phyloP scores from a whole-genome alignment of 2,329 filamentous ascomycete genomes.

The Ophioceras dolichostomum region DNA sequence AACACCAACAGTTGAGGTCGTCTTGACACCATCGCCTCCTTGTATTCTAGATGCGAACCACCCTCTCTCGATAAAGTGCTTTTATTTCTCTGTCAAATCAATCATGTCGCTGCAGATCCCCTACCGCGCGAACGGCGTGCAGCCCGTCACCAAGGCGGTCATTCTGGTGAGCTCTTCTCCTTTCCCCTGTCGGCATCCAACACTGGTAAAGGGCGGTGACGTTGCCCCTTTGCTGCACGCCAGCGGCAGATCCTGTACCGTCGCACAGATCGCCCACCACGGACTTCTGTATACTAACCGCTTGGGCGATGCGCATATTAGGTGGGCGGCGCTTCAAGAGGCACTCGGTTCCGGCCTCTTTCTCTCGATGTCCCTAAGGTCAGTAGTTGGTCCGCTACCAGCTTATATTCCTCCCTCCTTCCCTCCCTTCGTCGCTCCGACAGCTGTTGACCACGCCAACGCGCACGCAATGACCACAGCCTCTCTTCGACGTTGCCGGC shows the following conservation, averaged over 20 bases:
- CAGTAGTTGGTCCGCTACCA: background rate
- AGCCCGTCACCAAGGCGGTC: conserved; percentile 74
- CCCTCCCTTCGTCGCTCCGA: background rate
- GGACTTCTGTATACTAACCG: too few relatives aligned
- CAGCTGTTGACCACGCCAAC: conserved; percentile 1
- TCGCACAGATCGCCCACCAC: too few relatives aligned
- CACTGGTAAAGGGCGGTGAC: conserved; percentile 4
- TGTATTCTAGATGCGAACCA: too few relatives aligned
- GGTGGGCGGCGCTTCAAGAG: conserved; percentile 92
- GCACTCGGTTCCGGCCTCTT: conserved; percentile 88
- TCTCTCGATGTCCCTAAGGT: conserved; percentile 95
- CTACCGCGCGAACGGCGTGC: conserved; percentile 33
- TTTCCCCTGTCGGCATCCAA: too few relatives aligned
- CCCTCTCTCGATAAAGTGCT: background rate
- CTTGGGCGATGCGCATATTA: conserved; percentile 23
- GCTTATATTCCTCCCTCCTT: background rate
- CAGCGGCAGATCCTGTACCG: too few relatives aligned
- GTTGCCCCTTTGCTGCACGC: background rate
- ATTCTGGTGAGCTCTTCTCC: conserved; percentile 59
- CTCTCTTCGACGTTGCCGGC: conserved; percentile 94
- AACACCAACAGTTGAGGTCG: background rate
- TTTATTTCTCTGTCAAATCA: conserved; percentile 3
- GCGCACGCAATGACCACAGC: conserved; percentile 46
- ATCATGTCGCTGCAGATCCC: conserved; percentile 47
- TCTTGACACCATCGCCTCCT: background rate